Evolutionary conservation across 257 asterid genomes (phyloP).

Genomic region (Solanum ahanhuiri): DNA sequence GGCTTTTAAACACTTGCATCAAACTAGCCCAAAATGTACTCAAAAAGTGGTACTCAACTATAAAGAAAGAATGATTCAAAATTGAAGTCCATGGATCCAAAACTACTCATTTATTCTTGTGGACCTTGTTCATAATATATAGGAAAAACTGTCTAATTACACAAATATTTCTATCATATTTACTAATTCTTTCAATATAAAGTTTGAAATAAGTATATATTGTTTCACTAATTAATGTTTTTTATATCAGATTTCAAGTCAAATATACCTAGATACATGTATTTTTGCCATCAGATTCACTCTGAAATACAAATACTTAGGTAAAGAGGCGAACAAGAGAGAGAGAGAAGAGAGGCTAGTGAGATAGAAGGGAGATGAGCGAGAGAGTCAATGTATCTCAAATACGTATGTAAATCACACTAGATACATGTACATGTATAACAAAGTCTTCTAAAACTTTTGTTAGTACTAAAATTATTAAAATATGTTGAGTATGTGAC

Average conservation of each 20-base stretch:
- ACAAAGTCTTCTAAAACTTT: neutral
- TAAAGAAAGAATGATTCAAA: neutral
- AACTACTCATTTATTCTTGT: neutral
- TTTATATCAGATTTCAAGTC: neutral
- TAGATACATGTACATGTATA: no score
- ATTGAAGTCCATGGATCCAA: neutral
- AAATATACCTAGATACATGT: no score
- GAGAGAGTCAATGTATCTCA: neutral
- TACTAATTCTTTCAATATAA: no score
- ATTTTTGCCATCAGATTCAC: neutral
- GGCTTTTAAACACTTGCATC: neutral
- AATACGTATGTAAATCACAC: no score
- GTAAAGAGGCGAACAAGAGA: neutral
- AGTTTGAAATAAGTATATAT: neutral
- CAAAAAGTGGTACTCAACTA: neutral
- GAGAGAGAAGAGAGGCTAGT: neutral
- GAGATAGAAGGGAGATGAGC: neutral
- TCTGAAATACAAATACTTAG: neutral
- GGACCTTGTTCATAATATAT: neutral
- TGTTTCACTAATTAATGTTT: no score
- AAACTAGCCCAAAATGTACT: neutral
- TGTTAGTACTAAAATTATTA: no score
- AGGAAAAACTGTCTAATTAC: no score
- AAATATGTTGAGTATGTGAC: neutral
- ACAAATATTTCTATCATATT: no score